phyloP scores from a whole-genome alignment of 345 rosid genomes.

The Citrus sinensis region DNA sequence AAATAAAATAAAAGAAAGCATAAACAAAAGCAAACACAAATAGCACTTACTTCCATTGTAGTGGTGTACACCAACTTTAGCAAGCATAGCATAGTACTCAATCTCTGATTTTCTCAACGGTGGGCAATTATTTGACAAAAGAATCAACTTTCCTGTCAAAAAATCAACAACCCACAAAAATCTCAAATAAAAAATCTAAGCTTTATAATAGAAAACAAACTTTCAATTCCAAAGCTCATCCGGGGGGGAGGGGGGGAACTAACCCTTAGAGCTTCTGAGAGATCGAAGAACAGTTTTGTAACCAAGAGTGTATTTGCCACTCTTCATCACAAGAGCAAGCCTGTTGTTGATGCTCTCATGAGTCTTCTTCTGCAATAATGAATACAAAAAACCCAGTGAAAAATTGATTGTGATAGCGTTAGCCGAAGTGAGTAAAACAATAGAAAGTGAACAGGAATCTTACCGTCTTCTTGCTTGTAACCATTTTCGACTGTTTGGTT shows the following conservation, averaged over 20 bases:
- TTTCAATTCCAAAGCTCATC: background rate
- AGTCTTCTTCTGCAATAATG: conserved; percentile 46
- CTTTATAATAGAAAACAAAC: background rate
- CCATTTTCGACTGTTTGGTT: conserved; percentile 11
- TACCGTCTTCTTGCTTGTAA: conserved; percentile 11
- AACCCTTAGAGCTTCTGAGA: conserved; percentile 46
- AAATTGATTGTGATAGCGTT: background rate
- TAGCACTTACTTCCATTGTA: conserved; percentile 67
- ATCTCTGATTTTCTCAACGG: conserved; percentile 81
- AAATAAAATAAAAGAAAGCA: background rate
- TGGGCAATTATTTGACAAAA: conserved; percentile 70
- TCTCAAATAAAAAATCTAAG: background rate
- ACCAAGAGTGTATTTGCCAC: conserved; percentile 49
- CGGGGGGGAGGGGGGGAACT: background rate
- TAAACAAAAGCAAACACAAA: background rate
- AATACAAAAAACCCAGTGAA: background rate
- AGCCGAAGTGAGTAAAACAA: background rate
- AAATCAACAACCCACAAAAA: background rate
- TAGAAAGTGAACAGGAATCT: background rate
- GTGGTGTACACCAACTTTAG: conserved; percentile 82
- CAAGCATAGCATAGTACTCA: conserved; percentile 79
- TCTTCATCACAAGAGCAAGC: conserved; percentile 59
- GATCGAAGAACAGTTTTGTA: conserved; percentile 54
- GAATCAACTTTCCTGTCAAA: conserved; percentile 36
- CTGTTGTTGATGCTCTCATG: conserved; percentile 64